Conservation (phyloP, 2,329 filamentous ascomycete genomes). For the Stachybotrys chartarum region DNA sequence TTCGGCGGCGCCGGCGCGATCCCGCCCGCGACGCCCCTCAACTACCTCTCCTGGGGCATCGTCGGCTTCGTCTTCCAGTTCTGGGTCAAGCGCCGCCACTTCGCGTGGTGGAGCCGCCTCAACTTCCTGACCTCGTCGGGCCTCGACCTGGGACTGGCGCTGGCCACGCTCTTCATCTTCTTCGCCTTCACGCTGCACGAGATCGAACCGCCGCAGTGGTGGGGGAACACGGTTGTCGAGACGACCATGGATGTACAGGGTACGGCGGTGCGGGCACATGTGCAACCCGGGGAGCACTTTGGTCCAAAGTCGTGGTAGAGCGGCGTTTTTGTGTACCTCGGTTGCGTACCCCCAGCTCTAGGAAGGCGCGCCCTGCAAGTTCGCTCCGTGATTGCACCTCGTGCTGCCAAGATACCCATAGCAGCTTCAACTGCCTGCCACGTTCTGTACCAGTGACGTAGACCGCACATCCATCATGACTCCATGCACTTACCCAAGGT, state of each 20-base stretch:
- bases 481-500: too few species aligned
- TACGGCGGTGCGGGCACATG: constrained; percentile 47
- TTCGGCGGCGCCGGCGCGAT: constrained; percentile 53
- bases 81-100: constrained; percentile 54
- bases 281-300: constrained; percentile 51
- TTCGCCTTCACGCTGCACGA: constrained; percentile 58
- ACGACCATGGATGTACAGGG: constrained; percentile 56
- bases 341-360: neutral
- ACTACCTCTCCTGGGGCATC: constrained; percentile 67
- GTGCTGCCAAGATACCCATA: too few species aligned
- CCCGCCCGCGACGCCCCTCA: constrained; percentile 63
- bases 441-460: too few species aligned
- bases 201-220: constrained; percentile 60
- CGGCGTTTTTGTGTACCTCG: neutral
- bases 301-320: constrained; percentile 48
- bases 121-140: constrained; percentile 67
- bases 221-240: constrained; percentile 55
- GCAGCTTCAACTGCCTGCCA: too few species aligned
- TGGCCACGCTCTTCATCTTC: constrained; percentile 63
- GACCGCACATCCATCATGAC: too few species aligned
- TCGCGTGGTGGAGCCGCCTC: constrained; percentile 66
- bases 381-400: too few species aligned
- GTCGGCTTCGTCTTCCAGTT: constrained; percentile 67
- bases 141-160: constrained; percentile 60
- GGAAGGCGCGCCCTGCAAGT: too few species aligned